phyloP scores from a whole-genome alignment of 2,329 filamentous ascomycete genomes.

The Phoma sp. region DNA sequence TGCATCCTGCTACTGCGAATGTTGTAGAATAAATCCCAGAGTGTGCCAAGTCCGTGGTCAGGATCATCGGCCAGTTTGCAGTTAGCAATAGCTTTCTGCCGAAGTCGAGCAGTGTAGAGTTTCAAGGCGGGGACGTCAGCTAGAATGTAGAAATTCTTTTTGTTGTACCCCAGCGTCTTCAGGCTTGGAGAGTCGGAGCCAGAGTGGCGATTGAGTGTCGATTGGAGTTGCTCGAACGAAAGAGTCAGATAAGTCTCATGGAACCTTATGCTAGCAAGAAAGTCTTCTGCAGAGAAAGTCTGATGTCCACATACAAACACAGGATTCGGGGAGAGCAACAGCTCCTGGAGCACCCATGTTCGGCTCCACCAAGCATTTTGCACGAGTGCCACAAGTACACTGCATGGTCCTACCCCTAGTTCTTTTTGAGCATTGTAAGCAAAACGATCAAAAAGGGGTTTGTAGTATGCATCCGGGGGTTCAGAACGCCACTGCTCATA shows the following conservation, averaged over 20 bases:
- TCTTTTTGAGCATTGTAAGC: neutral
- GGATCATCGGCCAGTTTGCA: too few species aligned
- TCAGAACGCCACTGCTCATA: too few species aligned
- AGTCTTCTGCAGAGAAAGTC: neutral
- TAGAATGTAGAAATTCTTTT: too few species aligned
- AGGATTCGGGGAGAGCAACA: neutral
- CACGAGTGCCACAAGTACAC: neutral
- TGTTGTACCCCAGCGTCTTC: too few species aligned
- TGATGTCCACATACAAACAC: neutral
- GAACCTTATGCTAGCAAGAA: neutral
- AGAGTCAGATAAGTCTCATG: neutral
- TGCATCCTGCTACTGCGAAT: too few species aligned
- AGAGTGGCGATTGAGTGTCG: neutral
- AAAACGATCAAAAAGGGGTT: too few species aligned
- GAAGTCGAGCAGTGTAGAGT: neutral
- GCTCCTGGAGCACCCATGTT: neutral
- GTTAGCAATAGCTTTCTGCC: too few species aligned
- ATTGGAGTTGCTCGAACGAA: neutral
- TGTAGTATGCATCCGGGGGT: too few species aligned
- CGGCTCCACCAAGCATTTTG: neutral
- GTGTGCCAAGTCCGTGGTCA: too few species aligned
- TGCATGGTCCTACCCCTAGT: neutral
- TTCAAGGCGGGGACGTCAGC: neutral
- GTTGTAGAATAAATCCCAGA: neutral
- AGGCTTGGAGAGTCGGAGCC: too few species aligned